Base-by-base conservation (phyloP, 495 filamentous ascomycete species). In the Xylaria telfairii region DNA sequence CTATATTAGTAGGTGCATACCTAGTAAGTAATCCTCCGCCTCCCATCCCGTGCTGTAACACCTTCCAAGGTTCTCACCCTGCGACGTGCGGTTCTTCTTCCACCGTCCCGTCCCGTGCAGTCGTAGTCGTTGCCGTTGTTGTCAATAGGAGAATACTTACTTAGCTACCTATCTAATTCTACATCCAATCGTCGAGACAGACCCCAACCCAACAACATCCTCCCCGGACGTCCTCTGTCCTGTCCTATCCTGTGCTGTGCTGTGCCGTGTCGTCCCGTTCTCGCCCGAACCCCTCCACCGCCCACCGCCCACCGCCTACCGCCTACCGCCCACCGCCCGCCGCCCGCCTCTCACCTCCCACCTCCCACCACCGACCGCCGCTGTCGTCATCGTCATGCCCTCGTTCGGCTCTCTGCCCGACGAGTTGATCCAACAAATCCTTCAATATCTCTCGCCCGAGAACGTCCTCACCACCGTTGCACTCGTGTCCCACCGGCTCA, bases 381-480 rank as follows among this genome's bases (percentile, higher is more conserved):
- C n/a, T 19, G 1, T 21, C 32, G 17, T 37, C 41, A 37, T 37
- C 37, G 66, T 10, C 49, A 78, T 79, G 77, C 56, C 76, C 6
- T 81, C 81, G 17, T 77, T 86, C 7, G 71, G 75, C 24, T 75
- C 75, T 44, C 74, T 94, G 51, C 93, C 93, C 41, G 90, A 92
- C 74, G 93, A 96, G 78, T 86, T 96, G 71, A 82, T 96, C 71
- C 86, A 90, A 74, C 85, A 89, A 24, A 89, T 95, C 67, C 80
- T 95, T 64, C 84, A 82, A 69, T 87, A 85, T 71, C 80, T 91
- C 34, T 78, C 88, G 24, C 90, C 92, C 28, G 77, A 83, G 47
- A 82, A 88, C 59, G 82, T 78, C 34, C 76, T 90, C 37, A 39
- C 62, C 41, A 73, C 68, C 74, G 64, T 95, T 65, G 87, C 91